phyloP scores from a whole-genome alignment of 106 monocot genomes.

The Apostasia shenzhenica region DNA sequence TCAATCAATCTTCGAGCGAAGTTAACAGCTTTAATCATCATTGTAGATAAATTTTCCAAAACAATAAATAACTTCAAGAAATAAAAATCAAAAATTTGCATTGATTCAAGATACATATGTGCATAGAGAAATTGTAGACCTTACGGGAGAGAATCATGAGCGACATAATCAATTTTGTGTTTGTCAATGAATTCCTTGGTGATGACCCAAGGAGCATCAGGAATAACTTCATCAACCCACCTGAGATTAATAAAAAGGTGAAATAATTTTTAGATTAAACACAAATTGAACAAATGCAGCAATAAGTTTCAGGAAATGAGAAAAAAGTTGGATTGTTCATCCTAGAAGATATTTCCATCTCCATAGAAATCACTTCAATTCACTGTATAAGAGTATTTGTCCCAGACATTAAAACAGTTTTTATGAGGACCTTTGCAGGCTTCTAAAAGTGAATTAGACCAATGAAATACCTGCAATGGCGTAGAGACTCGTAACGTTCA shows the following conservation, averaged over 20 bases:
- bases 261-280: not conserved
- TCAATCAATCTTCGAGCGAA: too few relatives aligned
- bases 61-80: not conserved
- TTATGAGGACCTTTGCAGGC: not conserved
- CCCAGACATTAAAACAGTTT: not conserved
- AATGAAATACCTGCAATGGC: constrained; percentile 14
- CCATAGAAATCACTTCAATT: too few relatives aligned
- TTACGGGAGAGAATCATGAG: constrained; percentile 52
- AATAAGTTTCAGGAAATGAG: not conserved
- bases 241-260: constrained; percentile 9
- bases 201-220: constrained; percentile 63
- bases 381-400: too few relatives aligned
- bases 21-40: too few relatives aligned
- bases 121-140: not conserved
- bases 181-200: constrained; percentile 52
- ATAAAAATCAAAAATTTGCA: not conserved
- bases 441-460: not conserved
- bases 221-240: constrained; percentile 71
- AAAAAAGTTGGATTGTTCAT: too few relatives aligned
- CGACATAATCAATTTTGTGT: constrained; percentile 54
- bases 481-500: constrained; percentile 19
- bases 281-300: not conserved
- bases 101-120: not conserved
- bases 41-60: not conserved
- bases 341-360: too few relatives aligned